These are phyloP conservation scores for Ustulina deusta DNA, from an alignment of 2,329 filamentous ascomycete species.

Conservation along the genomic window DNA sequence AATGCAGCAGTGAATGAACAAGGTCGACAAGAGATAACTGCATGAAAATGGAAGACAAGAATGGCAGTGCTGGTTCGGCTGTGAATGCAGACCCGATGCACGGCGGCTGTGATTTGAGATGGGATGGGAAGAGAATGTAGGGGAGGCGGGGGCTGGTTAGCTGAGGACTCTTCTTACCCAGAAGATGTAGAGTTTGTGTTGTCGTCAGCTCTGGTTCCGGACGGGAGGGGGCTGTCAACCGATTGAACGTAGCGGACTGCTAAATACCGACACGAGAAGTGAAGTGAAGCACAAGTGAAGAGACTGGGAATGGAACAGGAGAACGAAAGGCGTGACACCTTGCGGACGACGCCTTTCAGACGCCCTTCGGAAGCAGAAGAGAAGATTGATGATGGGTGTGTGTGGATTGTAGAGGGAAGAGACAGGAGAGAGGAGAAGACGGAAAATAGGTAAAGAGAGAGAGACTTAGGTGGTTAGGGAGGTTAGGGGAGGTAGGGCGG, in stretches of 20 bases:
- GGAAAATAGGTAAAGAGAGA: constrained; percentile 37
- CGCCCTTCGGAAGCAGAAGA: constrained; percentile 9
- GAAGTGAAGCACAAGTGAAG: constrained; percentile 2
- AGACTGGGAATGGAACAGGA: constrained; percentile 8
- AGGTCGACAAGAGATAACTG: constrained; percentile 21
- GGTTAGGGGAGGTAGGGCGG: constrained; percentile 16
- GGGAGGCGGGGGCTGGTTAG: constrained; percentile 15
- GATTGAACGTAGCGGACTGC: constrained; percentile 19
- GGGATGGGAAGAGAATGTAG: background rate
- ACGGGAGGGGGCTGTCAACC: constrained; percentile 10
- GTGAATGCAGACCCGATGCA: background rate
- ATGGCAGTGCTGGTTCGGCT: background rate
- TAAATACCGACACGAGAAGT: background rate
- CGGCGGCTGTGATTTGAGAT: background rate
- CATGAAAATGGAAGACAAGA: background rate
- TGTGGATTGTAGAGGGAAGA: constrained; percentile 41
- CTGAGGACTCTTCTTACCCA: constrained; percentile 33
- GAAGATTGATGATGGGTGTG: constrained; percentile 37
- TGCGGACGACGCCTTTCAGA: constrained; percentile 40
- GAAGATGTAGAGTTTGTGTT: constrained; percentile 26
- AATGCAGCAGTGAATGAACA: constrained; percentile 30
- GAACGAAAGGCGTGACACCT: constrained; percentile 33
- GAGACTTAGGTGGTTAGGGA: constrained; percentile 35
- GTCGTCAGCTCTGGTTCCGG: constrained; percentile 18
- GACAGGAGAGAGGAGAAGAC: constrained; percentile 39